Conservation (phyloP, 2,329 filamentous ascomycete species). For the Xylaria sp. region DNA sequence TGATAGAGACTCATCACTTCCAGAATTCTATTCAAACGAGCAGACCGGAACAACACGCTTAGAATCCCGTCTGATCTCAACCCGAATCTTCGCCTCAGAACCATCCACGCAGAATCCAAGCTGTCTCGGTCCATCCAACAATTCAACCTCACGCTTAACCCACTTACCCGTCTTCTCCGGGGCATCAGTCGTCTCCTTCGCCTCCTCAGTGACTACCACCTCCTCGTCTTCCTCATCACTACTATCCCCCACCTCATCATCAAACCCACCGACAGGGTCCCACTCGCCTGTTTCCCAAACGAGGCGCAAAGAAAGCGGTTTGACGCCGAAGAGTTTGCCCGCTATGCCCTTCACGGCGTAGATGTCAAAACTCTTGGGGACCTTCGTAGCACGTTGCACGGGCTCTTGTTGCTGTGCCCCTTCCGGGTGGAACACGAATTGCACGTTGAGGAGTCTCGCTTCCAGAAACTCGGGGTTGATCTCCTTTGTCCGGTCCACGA, state of each 20-base stretch:
- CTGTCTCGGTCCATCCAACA: slow-evolving; percentile 72
- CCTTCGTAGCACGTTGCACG: slow-evolving; percentile 38
- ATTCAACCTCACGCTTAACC: slow-evolving; percentile 72
- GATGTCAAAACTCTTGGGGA: slow-evolving; percentile 73
- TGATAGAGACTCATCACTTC: background rate
- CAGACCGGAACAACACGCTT: background rate
- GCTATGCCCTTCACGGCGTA: slow-evolving; percentile 78
- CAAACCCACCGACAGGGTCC: slow-evolving; percentile 67
- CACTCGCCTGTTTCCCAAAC: slow-evolving; percentile 89
- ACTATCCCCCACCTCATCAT: slow-evolving; percentile 51
- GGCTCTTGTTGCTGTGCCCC: background rate
- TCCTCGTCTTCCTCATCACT: slow-evolving; percentile 45
- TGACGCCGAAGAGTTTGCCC: slow-evolving; percentile 60
- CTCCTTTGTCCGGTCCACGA: slow-evolving; percentile 50
- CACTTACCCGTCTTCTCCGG: slow-evolving; percentile 50
- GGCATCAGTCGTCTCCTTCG: slow-evolving; percentile 9
- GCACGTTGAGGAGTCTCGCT: slow-evolving; percentile 65
- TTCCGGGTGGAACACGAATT: slow-evolving; percentile 37
- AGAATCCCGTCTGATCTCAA: slow-evolving; percentile 48
- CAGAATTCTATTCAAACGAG: background rate
- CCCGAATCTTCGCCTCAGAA: slow-evolving; percentile 61
- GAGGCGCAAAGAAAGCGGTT: slow-evolving; percentile 60
- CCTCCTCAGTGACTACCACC: slow-evolving; percentile 33
- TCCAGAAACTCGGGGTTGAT: slow-evolving; percentile 77
- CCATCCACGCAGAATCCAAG: slow-evolving; percentile 81